phyloP scores from a whole-genome alignment of 2,329 filamentous ascomycete species.

The Leptographium galeiforme region DNA sequence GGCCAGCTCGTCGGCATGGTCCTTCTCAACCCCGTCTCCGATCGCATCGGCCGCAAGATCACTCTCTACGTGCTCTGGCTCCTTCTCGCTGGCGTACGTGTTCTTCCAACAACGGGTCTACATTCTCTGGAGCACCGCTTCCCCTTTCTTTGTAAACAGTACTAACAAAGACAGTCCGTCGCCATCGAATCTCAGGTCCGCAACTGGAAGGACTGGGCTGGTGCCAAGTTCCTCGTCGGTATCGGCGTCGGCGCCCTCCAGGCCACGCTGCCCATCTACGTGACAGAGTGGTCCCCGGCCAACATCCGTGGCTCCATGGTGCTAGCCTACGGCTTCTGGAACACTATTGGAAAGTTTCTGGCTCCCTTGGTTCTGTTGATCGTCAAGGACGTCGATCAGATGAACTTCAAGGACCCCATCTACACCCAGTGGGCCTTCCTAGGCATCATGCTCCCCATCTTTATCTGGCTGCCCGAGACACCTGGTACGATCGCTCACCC shows the following conservation, averaged over 20 bases:
- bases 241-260: constrained; percentile 9
- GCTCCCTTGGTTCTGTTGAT: constrained; percentile 4
- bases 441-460: constrained; percentile 12
- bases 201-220: constrained; percentile 9
- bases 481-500: neutral
- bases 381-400: constrained; percentile 2
- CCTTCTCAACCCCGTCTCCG: constrained; percentile 6
- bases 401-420: constrained; percentile 8
- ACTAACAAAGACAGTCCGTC: neutral
- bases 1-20: constrained; percentile 10
- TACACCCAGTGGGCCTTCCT: constrained; percentile 11
- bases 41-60: neutral
- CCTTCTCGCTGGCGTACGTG: constrained; percentile 5
- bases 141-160: too few relatives aligned
- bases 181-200: constrained; percentile 6
- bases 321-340: constrained; percentile 9
- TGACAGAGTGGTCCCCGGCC: constrained; percentile 9
- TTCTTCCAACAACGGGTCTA: neutral
- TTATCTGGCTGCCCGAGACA: constrained; percentile 10
- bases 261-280: constrained; percentile 9
- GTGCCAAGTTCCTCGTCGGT: constrained; percentile 9
- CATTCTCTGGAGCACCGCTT: too few relatives aligned
- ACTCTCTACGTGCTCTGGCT: constrained; percentile 10
- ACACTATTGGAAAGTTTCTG: constrained; percentile 4
- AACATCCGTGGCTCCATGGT: constrained; percentile 10